Base-by-base conservation (phyloP, 495 filamentous ascomycete species). In the Cairneyella variabilis region DNA sequence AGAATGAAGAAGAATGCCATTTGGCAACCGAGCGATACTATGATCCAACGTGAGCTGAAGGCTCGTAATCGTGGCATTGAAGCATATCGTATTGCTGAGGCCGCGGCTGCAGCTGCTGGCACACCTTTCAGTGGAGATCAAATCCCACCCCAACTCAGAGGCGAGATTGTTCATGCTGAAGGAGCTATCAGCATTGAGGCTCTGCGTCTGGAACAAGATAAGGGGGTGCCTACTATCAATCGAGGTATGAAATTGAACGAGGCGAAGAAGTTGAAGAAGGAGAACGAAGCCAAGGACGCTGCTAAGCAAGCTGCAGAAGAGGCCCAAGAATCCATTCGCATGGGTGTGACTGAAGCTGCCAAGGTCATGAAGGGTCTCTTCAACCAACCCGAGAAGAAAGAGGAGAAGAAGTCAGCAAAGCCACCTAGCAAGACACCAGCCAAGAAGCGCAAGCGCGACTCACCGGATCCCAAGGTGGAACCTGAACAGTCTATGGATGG, bases 1-100 rank as follows among this genome's bases (percentile, higher is more conserved):
- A 80, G 89, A 47, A 98, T 98, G 93, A 98, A 98, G 74, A 98
- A 98, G 78, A 98, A 98, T 60, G 88, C 92, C 0, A 83, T 91
- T 6, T 98, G 93, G 93, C 84, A 84, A 32, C 93, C 93, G 0
- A 95, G 89, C 60, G 89, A 95, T 56, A 95, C 95, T 0, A 98
- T 98, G 93, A 92, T 97, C 39, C 80, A 90, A 20, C 81, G 91
- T 11, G 91, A 97, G 66, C 77, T 98, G 8, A 84, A 84, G 39
- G 73, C 77, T 8, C 74, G 88, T 17, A 86, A 85, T 12, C 85
- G 93, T 34, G 93, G 95, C 12, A 69, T 83, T 59, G 88, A 89
- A 36, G 81, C 80, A 14, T 95, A 88, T 60, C 79, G 79, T 30
- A 75, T 74, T 20, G 86, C 85, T 2, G 88, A 88, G 67, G 75